Conservation (phyloP, 257 asterid species). For the Cynanchum wilfordii region DNA sequence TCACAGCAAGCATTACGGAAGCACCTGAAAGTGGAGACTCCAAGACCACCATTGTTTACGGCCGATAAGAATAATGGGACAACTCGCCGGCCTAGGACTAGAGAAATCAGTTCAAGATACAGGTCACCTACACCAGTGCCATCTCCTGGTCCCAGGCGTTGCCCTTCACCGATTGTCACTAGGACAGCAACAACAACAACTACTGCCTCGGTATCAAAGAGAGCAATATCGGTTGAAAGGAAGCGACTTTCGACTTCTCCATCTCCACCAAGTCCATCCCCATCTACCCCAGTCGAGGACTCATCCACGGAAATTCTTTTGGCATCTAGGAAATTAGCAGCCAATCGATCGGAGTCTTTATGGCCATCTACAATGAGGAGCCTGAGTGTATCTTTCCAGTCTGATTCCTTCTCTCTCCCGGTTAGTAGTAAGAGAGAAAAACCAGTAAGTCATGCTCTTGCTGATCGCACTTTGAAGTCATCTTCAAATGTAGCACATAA, state of each 20-base stretch:
- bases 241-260: constrained; percentile 55
- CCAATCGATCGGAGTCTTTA: constrained; percentile 58
- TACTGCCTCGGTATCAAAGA: constrained; percentile 37
- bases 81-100: constrained; percentile 38
- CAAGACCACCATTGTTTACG: constrained; percentile 42
- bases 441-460: constrained; percentile 32
- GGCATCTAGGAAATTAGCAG: constrained; percentile 43
- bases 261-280: constrained; percentile 43
- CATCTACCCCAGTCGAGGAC: constrained; percentile 66
- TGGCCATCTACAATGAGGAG: constrained; percentile 54
- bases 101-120: constrained; percentile 80
- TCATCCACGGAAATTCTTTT: constrained; percentile 31
- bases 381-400: constrained; percentile 53
- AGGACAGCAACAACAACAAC: constrained; percentile 32
- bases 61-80: constrained; percentile 67
- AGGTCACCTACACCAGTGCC: constrained; percentile 61
- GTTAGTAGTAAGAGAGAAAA: constrained; percentile 56
- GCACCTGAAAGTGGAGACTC: constrained; percentile 39
- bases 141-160: constrained; percentile 46
- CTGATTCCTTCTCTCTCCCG: constrained; percentile 46
- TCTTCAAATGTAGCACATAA: constrained; percentile 35
- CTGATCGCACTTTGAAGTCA: constrained; percentile 51
- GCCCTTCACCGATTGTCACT: constrained; percentile 52
- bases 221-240: constrained; percentile 75
- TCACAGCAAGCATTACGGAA: constrained; percentile 44